These are phyloP conservation scores for Diospyros kaki DNA, from an alignment of 148 eudicot species.

Conservation along the genomic window DNA sequence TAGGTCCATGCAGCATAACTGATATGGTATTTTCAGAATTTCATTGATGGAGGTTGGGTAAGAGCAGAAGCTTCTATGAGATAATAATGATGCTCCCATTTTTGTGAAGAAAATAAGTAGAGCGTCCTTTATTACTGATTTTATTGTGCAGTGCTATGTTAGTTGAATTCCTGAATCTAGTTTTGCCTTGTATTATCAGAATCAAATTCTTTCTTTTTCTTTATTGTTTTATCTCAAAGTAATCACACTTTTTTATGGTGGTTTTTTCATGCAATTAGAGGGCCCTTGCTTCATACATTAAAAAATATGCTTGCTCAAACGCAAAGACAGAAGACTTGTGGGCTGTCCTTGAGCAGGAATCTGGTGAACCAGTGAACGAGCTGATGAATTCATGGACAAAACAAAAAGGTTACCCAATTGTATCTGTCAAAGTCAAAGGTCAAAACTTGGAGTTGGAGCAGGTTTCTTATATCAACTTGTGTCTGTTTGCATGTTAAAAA, in stretches of 20 bases:
- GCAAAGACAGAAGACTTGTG: conserved; percentile 97
- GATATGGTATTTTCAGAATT: neutral
- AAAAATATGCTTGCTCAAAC: conserved; percentile 82
- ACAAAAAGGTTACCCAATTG: conserved; percentile 92
- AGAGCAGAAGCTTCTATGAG: too few relatives aligned
- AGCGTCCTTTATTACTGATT: neutral
- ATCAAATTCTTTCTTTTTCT: neutral
- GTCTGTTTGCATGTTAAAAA: neutral
- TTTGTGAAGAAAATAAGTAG: conserved; percentile 7
- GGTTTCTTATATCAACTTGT: conserved; percentile 33
- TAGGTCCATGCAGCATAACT: neutral
- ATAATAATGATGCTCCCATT: neutral
- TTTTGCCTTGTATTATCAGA: neutral
- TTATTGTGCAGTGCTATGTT: neutral
- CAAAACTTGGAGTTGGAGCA: conserved; percentile 73
- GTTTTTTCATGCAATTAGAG: conserved; percentile 41
- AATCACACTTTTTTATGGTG: neutral
- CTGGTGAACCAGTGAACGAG: conserved; percentile 82
- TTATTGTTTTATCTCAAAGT: conserved; percentile 3
- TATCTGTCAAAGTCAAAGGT: conserved; percentile 63
- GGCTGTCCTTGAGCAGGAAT: conserved; percentile 87
- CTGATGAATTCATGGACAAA: conserved; percentile 95
- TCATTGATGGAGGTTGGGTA: neutral
- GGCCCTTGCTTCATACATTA: conserved; percentile 84
- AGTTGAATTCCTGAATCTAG: neutral